Conservation (phyloP, 2,329 filamentous ascomycete species). For the Paecilomyces fulvus region DNA sequence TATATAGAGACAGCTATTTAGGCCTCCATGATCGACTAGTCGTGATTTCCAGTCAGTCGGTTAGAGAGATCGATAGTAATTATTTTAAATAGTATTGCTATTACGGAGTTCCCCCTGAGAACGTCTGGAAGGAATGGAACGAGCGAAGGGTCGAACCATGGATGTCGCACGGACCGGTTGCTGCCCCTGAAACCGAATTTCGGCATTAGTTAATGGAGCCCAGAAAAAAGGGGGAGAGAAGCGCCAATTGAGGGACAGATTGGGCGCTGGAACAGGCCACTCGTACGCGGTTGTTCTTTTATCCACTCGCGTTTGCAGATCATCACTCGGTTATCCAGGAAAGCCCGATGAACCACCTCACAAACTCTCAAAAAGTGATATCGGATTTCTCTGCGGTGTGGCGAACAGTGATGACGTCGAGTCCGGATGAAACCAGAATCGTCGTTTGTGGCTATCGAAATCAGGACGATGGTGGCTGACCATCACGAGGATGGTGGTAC, state of each 20-base stretch:
- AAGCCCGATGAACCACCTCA: too few relatives aligned
- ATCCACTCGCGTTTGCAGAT: not conserved
- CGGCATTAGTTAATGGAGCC: not conserved
- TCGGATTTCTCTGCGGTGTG: too few relatives aligned
- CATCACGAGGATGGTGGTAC: too few relatives aligned
- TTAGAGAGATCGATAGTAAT: not conserved
- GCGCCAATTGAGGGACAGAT: not conserved
- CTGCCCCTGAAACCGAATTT: constrained; percentile 1
- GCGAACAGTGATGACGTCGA: too few relatives aligned
- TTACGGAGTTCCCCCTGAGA: not conserved
- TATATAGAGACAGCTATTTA: too few relatives aligned
- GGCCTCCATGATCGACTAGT: too few relatives aligned
- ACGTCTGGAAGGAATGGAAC: not conserved
- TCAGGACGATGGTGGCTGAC: too few relatives aligned
- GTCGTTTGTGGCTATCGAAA: too few relatives aligned
- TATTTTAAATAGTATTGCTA: not conserved
- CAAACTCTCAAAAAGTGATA: too few relatives aligned
- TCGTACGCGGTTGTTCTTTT: not conserved
- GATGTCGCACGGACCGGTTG: not conserved
- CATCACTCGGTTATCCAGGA: not conserved
- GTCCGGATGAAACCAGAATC: too few relatives aligned
- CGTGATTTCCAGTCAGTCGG: too few relatives aligned
- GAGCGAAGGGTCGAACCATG: not conserved
- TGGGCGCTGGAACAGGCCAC: not conserved
- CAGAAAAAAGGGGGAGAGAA: not conserved